phyloP scores from a whole-genome alignment of 768 basidiomycete genomes.

The Boletus sp. region DNA sequence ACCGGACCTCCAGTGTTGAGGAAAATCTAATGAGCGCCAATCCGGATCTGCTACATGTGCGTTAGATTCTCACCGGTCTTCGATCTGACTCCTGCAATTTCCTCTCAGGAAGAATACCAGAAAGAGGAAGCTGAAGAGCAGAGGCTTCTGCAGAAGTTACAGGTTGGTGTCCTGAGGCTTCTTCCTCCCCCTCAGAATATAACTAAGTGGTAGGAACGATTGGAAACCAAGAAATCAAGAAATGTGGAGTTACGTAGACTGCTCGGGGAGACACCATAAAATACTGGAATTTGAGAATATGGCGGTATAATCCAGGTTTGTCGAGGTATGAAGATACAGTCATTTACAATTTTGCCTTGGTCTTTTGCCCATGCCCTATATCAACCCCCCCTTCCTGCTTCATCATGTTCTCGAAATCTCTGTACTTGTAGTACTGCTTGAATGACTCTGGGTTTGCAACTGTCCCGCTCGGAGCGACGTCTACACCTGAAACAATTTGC shows the following conservation, averaged over 20 bases:
- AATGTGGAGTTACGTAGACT: slow-evolving; percentile 12
- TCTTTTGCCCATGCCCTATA: background rate
- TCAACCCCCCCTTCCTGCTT: slow-evolving; percentile 17
- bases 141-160: slow-evolving; percentile 11
- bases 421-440: slow-evolving; percentile 60
- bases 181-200: background rate
- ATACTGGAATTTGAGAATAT: background rate
- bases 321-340: background rate
- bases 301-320: background rate
- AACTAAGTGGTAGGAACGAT: background rate
- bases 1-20: background rate
- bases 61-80: background rate
- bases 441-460: slow-evolving; percentile 71
- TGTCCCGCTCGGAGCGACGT: slow-evolving; percentile 66
- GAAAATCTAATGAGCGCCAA: background rate
- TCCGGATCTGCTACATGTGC: background rate
- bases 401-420: slow-evolving; percentile 41
- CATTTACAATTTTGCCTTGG: slow-evolving; percentile 13
- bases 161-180: background rate
- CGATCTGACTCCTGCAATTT: background rate
- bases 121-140: slow-evolving; percentile 13
- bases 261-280: slow-evolving; percentile 7
- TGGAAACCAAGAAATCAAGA: slow-evolving; percentile 3
- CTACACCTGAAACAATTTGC: slow-evolving; percentile 67
- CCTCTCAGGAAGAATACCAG: slow-evolving; percentile 6